Base-by-base conservation (phyloP, 1,284 basidiomycete species). In the Violaceomyces palustris region DNA sequence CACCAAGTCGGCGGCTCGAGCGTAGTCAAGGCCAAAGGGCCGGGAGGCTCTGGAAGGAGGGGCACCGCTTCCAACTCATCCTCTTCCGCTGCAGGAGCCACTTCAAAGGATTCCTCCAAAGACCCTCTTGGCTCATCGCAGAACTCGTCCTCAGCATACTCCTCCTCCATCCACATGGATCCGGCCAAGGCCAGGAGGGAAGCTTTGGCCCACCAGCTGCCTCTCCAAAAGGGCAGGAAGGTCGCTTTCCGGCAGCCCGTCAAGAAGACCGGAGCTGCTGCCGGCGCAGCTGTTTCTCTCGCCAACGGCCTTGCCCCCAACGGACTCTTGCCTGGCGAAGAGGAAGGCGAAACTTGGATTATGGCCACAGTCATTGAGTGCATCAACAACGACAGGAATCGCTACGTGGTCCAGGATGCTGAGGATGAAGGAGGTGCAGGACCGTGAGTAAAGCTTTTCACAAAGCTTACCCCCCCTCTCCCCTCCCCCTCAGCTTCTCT, bases 281-380 rank as follows among this genome's bases (percentile, higher is more conserved):
- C 44, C 25, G 34, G 27, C 24, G 40, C 27, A 2, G 29, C 34
- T 10, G 27, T 14, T 24, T 24, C 21, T 17, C 24, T n/a, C 1
- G n/a, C 22, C 3, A 23, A 32, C 21, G n/a, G n/a, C n/a, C n/a
- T n/a, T n/a, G n/a, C n/a, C n/a, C 18, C 18, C 14, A 11, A 14
- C 11, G 7, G 25, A 2, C 15, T 23, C 15, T 12, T 19, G 26
- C 36, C 29, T 27, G 25, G 31, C n/a, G 39, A 44, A 11, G 62
- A 64, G 14, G 61, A 62, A 1, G 59, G 53, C 11, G 64, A 67
- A 26, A 61, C 58, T 6, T 67, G 64, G 64, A 67, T 67, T 39
- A 33, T 67, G 45, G 64, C 64, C 6, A 52, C 51, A 3, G 50
- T 67, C 9, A 46, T 50, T n/a, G 45, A 50, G n/a, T 53, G 54